Evolutionary conservation across 192 early-diverging fungal genomes (phyloP), one percentile per base, ranked within the genome.

Genomic region (Dissophora ornata): DNA sequence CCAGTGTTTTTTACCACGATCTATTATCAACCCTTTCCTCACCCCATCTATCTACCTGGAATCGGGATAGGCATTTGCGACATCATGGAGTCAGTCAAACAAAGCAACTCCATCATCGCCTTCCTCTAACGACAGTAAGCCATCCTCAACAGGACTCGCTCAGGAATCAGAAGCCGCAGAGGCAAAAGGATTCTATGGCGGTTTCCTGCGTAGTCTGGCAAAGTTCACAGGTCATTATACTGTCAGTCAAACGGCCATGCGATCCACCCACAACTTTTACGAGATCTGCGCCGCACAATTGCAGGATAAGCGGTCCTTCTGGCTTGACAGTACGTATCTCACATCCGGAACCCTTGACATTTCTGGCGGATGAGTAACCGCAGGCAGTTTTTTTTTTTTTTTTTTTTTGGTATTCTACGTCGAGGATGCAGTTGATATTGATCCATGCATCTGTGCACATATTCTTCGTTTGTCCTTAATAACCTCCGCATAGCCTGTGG

Each of bases 401-500:
- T n/a, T n/a, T n/a, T n/a, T n/a, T n/a, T n/a, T n/a, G n/a, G n/a
- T n/a, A n/a, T n/a, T n/a, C n/a, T n/a, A n/a, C n/a, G n/a, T n/a
- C n/a, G n/a, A n/a, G n/a, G n/a, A n/a, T n/a, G n/a, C n/a, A n/a
- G n/a, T n/a, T n/a, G n/a, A n/a, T n/a, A n/a, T n/a, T n/a, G n/a
- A n/a, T n/a, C n/a, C n/a, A n/a, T n/a, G n/a, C n/a, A n/a, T n/a
- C n/a, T n/a, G n/a, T n/a, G n/a, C n/a, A n/a, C n/a, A n/a, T n/a
- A n/a, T n/a, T n/a, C n/a, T n/a, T n/a, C n/a, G n/a, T n/a, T n/a
- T n/a, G n/a, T n/a, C n/a, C n/a, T n/a, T n/a, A n/a, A n/a, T n/a
- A n/a, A n/a, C n/a, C n/a, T n/a, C n/a, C n/a, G n/a, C n/a, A 56
- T 80, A 88, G 85, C 69, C 6, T 88, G 87, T 54, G 83, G 85